These are phyloP conservation scores for Eucalyptus cloeziana DNA, from an alignment of 345 rosid genomes.

Conservation along the genomic window DNA sequence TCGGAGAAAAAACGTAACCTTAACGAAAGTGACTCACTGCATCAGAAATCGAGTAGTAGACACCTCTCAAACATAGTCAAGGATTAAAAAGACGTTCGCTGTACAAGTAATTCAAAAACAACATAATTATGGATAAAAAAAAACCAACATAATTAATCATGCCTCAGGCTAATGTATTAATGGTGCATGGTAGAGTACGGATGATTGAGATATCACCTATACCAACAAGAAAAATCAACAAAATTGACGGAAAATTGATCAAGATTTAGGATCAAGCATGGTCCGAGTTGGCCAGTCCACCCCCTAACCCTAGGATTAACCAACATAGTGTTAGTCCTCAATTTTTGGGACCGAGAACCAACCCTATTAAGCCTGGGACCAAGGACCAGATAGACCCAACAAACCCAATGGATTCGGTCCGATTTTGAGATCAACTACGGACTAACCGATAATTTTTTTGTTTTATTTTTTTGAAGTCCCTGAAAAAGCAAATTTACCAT, in stretches of 20 bases:
- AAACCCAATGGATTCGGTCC: rapidly evolving
- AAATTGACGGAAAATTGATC: neutral
- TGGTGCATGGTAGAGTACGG: neutral
- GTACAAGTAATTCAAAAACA: neutral
- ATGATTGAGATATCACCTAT: neutral
- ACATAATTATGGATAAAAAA: neutral
- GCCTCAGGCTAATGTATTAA: neutral
- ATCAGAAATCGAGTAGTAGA: neutral
- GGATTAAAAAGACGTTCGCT: neutral
- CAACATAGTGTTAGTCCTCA: too few relatives aligned
- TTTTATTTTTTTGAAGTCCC: too few relatives aligned
- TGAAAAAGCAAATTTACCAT: too few relatives aligned
- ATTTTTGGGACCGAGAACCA: too few relatives aligned
- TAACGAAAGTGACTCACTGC: neutral
- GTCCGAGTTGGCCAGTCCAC: rapidly evolving
- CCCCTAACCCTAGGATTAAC: too few relatives aligned
- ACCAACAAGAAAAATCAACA: neutral
- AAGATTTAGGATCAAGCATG: too few relatives aligned
- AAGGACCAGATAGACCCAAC: rapidly evolving
- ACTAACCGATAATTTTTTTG: too few relatives aligned
- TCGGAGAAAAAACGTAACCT: neutral
- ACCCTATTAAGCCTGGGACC: too few relatives aligned
- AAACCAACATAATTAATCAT: neutral
- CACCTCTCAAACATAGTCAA: neutral
- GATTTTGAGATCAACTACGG: too few relatives aligned